phyloP scores from a whole-genome alignment of 805 yeast species.

The Saccharomyces eubayanus region DNA sequence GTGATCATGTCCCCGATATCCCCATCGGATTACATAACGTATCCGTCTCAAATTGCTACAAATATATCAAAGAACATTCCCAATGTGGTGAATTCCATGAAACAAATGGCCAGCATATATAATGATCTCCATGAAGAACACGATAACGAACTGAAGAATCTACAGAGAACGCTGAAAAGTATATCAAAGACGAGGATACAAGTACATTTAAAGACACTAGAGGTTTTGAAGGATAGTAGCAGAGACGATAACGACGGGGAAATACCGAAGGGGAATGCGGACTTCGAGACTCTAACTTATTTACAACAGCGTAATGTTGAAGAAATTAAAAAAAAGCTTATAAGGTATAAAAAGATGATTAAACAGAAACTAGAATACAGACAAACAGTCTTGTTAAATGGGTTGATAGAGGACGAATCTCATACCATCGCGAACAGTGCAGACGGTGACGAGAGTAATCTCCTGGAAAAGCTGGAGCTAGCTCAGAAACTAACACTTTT shows the following conservation, averaged over 20 bases:
- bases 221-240: conserved; percentile 55
- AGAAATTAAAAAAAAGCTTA: conserved; percentile 18
- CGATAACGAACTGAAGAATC: conserved; percentile 33
- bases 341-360: not conserved
- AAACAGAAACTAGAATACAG: conserved; percentile 25
- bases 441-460: conserved; percentile 9
- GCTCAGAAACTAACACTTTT: conserved; percentile 33
- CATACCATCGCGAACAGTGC: conserved; percentile 6
- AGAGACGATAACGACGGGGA: conserved; percentile 58
- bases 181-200: conserved; percentile 17
- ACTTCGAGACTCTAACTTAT: conserved; percentile 6
- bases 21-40: conserved; percentile 21
- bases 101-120: conserved; percentile 45
- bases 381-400: conserved; percentile 19
- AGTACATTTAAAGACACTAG: conserved; percentile 21
- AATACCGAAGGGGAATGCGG: conserved; percentile 7
- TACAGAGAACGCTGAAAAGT: conserved; percentile 20
- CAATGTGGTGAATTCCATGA: conserved; percentile 20
- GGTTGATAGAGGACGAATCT: conserved; percentile 2
- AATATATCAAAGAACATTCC: conserved; percentile 25
- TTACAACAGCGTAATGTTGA: conserved; percentile 3
- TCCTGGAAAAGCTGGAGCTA: conserved; percentile 17
- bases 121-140: conserved; percentile 42
- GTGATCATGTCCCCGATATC: conserved; percentile 5
- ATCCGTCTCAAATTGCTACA: conserved; percentile 30